Conservation (phyloP, 1,284 basidiomycete genomes). For the Leccinum cinnamomeum region DNA sequence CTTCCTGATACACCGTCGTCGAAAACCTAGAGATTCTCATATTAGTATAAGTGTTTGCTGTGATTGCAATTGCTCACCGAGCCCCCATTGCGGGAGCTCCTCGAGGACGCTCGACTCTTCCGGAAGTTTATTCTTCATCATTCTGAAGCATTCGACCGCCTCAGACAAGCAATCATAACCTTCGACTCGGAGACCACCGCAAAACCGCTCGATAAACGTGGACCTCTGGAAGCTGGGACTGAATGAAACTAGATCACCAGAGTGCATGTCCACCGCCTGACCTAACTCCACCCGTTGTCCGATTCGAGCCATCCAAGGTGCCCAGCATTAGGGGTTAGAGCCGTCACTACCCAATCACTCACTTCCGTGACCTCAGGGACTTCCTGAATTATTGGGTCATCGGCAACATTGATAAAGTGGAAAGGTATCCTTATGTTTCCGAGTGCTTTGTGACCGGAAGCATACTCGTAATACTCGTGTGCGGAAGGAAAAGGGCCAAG, state of each 20-base stretch:
- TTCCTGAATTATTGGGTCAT: conserved; percentile 84
- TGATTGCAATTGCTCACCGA: neutral
- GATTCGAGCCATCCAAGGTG: conserved; percentile 95
- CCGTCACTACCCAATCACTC: conserved; percentile 69
- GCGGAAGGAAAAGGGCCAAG: conserved; percentile 76
- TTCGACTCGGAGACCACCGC: neutral
- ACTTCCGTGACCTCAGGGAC: conserved; percentile 59
- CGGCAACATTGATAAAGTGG: conserved; percentile 84
- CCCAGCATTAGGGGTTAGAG: conserved; percentile 78
- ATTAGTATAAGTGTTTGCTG: neutral
- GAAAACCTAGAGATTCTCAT: neutral
- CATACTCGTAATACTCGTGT: conserved; percentile 82
- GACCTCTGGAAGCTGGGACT: neutral
- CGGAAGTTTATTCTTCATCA: neutral
- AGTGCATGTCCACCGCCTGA: conserved; percentile 67
- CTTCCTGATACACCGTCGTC: neutral
- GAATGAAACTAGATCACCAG: conserved; percentile 48
- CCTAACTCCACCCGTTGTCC: conserved; percentile 41
- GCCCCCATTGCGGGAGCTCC: neutral
- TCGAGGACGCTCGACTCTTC: neutral
- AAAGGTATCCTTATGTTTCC: conserved; percentile 65
- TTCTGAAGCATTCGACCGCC: neutral
- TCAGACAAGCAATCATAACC: neutral
- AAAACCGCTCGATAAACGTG: neutral
- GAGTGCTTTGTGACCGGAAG: conserved; percentile 54